Conservation (phyloP, 805 yeast genomes). For the Wickerhamiella parazyma region DNA sequence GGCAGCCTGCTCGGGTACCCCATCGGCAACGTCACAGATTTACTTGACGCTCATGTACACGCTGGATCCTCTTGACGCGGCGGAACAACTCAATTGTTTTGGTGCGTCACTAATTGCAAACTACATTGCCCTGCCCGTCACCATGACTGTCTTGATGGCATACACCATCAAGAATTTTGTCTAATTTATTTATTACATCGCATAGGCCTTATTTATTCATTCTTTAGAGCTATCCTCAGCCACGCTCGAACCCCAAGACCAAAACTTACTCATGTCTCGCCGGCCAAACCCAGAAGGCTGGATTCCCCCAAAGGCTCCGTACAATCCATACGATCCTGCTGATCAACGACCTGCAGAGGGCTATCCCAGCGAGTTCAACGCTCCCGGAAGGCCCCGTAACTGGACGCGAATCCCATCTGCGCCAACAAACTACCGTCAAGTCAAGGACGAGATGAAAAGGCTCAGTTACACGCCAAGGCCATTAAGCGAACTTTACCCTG, state of each 20-base stretch:
- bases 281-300: conserved; percentile 68
- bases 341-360: conserved; percentile 73
- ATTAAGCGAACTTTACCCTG: conserved; percentile 56
- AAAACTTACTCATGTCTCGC: not conserved
- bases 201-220: not conserved
- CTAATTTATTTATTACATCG: not conserved
- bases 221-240: too few species aligned
- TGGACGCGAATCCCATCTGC: conserved; percentile 49
- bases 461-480: conserved; percentile 73
- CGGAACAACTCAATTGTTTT: conserved; percentile 62
- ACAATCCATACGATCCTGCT: conserved; percentile 69
- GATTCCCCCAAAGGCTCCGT: conserved; percentile 72
- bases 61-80: conserved; percentile 35
- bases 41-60: conserved; percentile 81
- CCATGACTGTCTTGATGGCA: conserved; percentile 63
- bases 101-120: conserved; percentile 65
- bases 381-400: conserved; percentile 47
- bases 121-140: conserved; percentile 51
- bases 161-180: conserved; percentile 35
- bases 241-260: not conserved
- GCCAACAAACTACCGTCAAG: conserved; percentile 52
- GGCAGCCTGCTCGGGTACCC: conserved; percentile 63
- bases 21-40: conserved; percentile 78
- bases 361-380: conserved; percentile 65
- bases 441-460: conserved; percentile 59